Conservation (phyloP, 345 rosid species). For the Arabis hirsuta region DNA sequence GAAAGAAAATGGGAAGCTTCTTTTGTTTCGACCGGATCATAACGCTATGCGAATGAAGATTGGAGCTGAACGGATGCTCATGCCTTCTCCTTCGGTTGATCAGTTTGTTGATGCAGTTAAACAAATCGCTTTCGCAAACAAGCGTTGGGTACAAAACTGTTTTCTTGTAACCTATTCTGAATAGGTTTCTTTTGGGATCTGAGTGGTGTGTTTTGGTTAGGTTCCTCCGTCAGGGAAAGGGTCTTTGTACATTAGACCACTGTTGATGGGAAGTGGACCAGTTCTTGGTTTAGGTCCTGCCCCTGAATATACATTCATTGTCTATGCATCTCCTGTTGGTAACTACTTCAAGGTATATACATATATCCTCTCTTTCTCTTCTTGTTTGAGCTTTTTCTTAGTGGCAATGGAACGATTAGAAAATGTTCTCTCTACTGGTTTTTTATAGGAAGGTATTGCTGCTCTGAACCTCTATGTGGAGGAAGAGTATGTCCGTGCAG, state of each 20-base stretch:
- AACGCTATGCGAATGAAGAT: constrained; percentile 64
- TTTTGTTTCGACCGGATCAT: constrained; percentile 74
- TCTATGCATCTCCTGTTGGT: constrained; percentile 54
- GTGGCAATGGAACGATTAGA: constrained; percentile 5
- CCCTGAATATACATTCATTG: constrained; percentile 56
- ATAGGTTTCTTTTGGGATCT: constrained; percentile 22
- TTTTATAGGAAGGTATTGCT: constrained; percentile 41
- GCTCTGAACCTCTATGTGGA: constrained; percentile 46
- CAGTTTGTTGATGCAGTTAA: constrained; percentile 65
- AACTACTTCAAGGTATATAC: constrained; percentile 46
- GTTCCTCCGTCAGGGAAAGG: constrained; percentile 63
- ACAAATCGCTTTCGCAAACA: constrained; percentile 58
- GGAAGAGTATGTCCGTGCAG: constrained; percentile 66
- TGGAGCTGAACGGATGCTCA: constrained; percentile 64
- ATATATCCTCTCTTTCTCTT: neutral
- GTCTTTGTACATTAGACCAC: constrained; percentile 54
- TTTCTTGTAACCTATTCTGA: constrained; percentile 13
- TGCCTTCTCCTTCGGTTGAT: constrained; percentile 58
- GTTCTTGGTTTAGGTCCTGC: constrained; percentile 54
- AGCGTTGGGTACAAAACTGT: constrained; percentile 68
- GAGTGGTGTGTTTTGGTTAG: constrained; percentile 40
- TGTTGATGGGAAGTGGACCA: constrained; percentile 60
- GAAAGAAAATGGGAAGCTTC: constrained; percentile 64
- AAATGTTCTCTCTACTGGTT: constrained; percentile 26
- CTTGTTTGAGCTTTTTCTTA: neutral